Evolutionary conservation across 2,329 filamentous ascomycete genomes (phyloP).

Genomic region (Aspergillus quadricinctus): DNA sequence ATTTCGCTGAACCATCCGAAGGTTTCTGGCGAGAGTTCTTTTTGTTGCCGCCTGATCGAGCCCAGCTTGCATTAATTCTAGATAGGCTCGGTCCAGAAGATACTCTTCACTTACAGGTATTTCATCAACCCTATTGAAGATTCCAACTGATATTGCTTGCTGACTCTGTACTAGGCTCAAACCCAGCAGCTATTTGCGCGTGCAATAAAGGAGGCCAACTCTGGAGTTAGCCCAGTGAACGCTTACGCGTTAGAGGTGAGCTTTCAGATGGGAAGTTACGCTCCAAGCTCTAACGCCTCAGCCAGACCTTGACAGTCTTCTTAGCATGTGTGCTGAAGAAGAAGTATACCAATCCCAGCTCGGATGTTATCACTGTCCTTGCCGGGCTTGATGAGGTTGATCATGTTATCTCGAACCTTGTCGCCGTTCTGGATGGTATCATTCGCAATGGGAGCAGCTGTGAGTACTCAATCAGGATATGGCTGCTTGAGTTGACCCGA

Average conservation of each 20-base stretch:
- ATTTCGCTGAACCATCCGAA: slow-evolving; percentile 68
- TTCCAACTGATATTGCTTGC: slow-evolving; percentile 3
- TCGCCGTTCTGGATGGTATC: slow-evolving; percentile 72
- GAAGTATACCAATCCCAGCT: slow-evolving; percentile 90
- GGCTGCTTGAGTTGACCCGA: neutral
- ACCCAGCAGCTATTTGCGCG: slow-evolving; percentile 74
- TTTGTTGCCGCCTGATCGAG: slow-evolving; percentile 73
- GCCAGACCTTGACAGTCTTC: slow-evolving; percentile 82
- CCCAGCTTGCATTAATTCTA: slow-evolving; percentile 64
- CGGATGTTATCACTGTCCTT: slow-evolving; percentile 86
- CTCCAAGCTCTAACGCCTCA: slow-evolving; percentile 39
- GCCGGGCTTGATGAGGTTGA: slow-evolving; percentile 88
- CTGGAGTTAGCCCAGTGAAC: slow-evolving; percentile 57
- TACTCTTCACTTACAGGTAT: slow-evolving; percentile 67
- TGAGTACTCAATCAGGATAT: slow-evolving; percentile 42
- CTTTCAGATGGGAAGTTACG: slow-evolving; percentile 2
- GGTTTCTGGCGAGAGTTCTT: slow-evolving; percentile 98
- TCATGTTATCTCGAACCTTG: slow-evolving; percentile 80
- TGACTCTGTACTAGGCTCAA: slow-evolving; percentile 47
- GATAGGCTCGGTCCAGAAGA: slow-evolving; percentile 68
- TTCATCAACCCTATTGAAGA: neutral
- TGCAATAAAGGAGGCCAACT: slow-evolving; percentile 66
- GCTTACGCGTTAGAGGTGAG: slow-evolving; percentile 79
- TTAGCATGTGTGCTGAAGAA: slow-evolving; percentile 77
- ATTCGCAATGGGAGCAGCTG: slow-evolving; percentile 70